Conservation (phyloP, 208 protist genomes). For the Leishmania turanica region DNA sequence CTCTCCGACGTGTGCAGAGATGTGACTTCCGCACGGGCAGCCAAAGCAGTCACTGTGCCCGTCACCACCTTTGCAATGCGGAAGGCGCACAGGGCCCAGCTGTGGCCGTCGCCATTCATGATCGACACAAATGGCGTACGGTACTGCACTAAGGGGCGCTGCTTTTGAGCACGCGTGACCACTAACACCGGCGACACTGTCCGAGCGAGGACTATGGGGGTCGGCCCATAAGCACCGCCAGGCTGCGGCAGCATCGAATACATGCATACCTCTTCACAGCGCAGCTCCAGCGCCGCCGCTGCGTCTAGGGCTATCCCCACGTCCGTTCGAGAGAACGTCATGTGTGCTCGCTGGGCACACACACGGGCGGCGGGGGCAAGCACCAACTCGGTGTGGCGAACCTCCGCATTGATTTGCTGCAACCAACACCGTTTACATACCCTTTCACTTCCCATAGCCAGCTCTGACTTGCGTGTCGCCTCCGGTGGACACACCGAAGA, state of each 20-base stretch:
- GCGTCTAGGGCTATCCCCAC: background rate
- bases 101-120: conserved; percentile 16
- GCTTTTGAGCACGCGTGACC: background rate
- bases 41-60: background rate
- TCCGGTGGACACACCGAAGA: too few relatives aligned
- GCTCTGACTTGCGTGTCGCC: background rate
- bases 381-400: background rate
- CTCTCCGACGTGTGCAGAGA: background rate
- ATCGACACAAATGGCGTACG: background rate
- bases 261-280: background rate
- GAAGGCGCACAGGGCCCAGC: conserved; percentile 21
- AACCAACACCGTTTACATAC: background rate
- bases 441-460: background rate
- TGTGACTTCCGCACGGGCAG: background rate
- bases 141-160: background rate
- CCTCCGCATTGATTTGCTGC: background rate
- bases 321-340: background rate
- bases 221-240: too few relatives aligned
- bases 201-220: background rate
- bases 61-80: background rate
- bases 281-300: background rate
- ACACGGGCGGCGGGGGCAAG: background rate
- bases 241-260: background rate
- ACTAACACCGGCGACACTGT: background rate
- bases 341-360: background rate